A percentile compares a stretch with the other conserved stretches of the same genome.
Conservation (phyloP, 1,139 yeast genomes). For the Dujonia santamariae region DNA sequence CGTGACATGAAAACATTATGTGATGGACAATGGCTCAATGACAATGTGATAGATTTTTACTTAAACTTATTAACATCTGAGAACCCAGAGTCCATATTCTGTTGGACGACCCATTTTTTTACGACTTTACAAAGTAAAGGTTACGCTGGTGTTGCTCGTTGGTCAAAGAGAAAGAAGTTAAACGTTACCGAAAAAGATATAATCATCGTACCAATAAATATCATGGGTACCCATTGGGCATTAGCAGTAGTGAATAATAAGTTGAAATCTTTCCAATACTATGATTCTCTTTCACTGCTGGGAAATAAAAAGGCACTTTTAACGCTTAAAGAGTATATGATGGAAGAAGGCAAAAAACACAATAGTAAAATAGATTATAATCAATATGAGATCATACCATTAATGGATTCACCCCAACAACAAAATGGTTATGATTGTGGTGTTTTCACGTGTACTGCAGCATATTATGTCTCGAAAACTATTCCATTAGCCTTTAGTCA, state of each 20-base stretch:
- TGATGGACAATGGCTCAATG: conserved; percentile 84
- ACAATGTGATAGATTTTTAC: conserved; percentile 83
- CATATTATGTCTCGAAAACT: conserved; percentile 54
- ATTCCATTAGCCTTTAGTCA: conserved; percentile 55
- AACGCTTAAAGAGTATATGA: conserved; percentile 57
- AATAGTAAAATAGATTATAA: conserved; percentile 32
- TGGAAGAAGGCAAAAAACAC: conserved; percentile 50
- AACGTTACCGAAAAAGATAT: conserved; percentile 61
- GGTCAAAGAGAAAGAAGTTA: conserved; percentile 85
- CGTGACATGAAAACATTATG: conserved; percentile 70
- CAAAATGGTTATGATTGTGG: conserved; percentile 94
- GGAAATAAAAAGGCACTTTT: conserved; percentile 57
- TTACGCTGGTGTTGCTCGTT: conserved; percentile 75
- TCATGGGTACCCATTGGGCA: conserved; percentile 90
- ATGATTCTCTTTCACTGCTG: conserved; percentile 68
- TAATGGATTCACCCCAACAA: conserved; percentile 73
- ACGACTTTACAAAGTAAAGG: conserved; percentile 71
- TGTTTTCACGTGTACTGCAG: conserved; percentile 82
- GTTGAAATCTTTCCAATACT: conserved; percentile 58
- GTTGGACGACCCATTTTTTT: conserved; percentile 87
- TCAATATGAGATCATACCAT: conserved; percentile 29
- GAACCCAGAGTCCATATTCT: conserved; percentile 43
- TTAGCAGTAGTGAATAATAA: conserved; percentile 72
- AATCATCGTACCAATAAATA: conserved; percentile 80
- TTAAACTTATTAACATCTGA: conserved; percentile 52